A percentile compares a stretch with the other conserved stretches of the same genome.
Evolutionary conservation across 192 early-diverging fungal species (phyloP).

Genomic region (Rhizophagus sp.): DNA sequence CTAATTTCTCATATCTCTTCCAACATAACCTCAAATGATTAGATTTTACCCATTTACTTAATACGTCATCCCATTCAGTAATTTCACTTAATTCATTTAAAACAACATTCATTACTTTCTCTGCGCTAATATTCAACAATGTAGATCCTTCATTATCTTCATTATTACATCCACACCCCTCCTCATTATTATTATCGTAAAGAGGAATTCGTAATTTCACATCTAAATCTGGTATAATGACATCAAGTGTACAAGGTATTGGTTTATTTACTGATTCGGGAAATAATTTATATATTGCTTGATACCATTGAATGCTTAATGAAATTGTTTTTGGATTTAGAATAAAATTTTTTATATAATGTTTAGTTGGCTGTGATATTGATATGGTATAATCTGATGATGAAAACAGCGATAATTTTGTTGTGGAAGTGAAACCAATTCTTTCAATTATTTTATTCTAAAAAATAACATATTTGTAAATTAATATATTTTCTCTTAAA

Average conservation of each 20-base stretch:
- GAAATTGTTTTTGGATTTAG: constrained; percentile 35
- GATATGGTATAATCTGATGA: constrained; percentile 41
- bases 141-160: neutral
- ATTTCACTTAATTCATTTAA: constrained; percentile 30
- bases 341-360: constrained; percentile 35
- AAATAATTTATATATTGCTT: constrained; percentile 35
- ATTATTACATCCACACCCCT: neutral
- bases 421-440: neutral
- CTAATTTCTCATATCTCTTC: constrained; percentile 42
- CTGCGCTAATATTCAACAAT: neutral
- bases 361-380: constrained; percentile 28
- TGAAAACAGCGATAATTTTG: constrained; percentile 34
- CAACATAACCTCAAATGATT: constrained; percentile 40
- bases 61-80: constrained; percentile 37
- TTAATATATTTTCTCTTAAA: neutral
- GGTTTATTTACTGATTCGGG: constrained; percentile 23
- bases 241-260: constrained; percentile 35
- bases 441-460: neutral
- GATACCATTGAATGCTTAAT: constrained; percentile 38
- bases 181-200: constrained; percentile 27
- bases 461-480: neutral
- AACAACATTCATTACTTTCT: neutral
- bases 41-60: constrained; percentile 34
- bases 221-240: constrained; percentile 40
- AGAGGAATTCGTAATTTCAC: constrained; percentile 41